phyloP scores from a whole-genome alignment of 306 rosid species.

The Carpinus viminea region DNA sequence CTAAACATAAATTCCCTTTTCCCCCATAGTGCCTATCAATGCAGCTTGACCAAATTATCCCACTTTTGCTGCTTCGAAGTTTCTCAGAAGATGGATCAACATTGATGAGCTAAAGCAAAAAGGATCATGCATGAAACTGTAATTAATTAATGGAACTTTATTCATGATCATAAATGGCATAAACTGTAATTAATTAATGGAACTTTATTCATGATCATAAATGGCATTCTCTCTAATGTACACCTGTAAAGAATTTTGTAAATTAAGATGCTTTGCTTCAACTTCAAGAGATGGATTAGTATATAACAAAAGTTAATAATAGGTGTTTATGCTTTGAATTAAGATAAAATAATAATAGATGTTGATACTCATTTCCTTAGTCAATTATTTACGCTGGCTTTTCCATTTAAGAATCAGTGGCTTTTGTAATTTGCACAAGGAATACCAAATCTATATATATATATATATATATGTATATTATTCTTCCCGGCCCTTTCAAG shows the following conservation, averaged over 20 bases:
- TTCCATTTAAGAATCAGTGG: conserved; percentile 14
- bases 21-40: background rate
- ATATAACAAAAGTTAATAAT: too few species aligned
- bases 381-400: background rate
- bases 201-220: background rate
- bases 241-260: background rate
- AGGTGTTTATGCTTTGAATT: too few species aligned
- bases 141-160: background rate
- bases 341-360: too few species aligned
- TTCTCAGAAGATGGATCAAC: background rate
- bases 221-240: background rate
- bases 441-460: too few species aligned
- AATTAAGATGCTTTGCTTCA: background rate
- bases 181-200: background rate
- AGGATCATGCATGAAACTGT: background rate
- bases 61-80: too few species aligned
- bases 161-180: background rate
- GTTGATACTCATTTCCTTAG: background rate
- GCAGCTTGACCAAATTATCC: background rate
- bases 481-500: background rate
- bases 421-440: conserved; percentile 26
- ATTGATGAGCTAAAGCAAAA: too few species aligned
- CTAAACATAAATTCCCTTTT: background rate
- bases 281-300: background rate
- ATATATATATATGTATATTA: background rate